phyloP scores from a whole-genome alignment of 768 basidiomycete genomes.

The Cubamyces sp. region DNA sequence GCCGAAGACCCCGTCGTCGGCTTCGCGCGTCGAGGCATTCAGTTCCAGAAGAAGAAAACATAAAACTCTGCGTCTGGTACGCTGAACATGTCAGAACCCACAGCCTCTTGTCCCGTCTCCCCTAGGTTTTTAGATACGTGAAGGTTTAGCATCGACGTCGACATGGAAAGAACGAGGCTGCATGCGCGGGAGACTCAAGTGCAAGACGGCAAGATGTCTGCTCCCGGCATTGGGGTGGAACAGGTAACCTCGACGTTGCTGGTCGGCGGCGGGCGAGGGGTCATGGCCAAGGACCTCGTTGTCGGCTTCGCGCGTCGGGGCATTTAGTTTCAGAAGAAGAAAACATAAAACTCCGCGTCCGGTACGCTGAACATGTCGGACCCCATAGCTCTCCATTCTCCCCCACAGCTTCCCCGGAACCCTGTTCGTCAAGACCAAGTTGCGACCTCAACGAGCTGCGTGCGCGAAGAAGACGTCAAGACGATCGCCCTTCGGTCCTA shows the following conservation, averaged over 20 bases:
- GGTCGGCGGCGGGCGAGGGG: slow-evolving; percentile 8
- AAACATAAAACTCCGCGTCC: background rate
- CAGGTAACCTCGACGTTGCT: slow-evolving; percentile 1
- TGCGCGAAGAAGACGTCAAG: too few species aligned
- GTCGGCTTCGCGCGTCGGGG: slow-evolving; percentile 2
- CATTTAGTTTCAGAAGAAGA: background rate
- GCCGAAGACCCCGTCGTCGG: slow-evolving; percentile 4
- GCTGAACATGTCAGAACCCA: background rate
- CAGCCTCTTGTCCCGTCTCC: background rate
- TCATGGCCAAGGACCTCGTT: background rate
- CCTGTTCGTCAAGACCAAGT: background rate
- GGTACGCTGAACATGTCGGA: background rate
- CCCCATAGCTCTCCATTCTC: background rate
- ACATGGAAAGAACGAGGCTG: background rate
- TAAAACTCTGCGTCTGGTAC: background rate
- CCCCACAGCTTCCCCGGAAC: background rate
- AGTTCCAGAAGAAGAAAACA: background rate
- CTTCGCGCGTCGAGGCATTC: slow-evolving; percentile 3
- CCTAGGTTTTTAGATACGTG: too few species aligned
- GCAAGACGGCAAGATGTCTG: background rate
- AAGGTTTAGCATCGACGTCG: background rate
- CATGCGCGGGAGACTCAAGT: background rate
- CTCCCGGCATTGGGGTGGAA: too few species aligned
- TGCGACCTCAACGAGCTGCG: too few species aligned
- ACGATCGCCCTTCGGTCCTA: too few species aligned